phyloP scores from a whole-genome alignment of 805 yeast genomes.

The Lachancea quebecensis region DNA sequence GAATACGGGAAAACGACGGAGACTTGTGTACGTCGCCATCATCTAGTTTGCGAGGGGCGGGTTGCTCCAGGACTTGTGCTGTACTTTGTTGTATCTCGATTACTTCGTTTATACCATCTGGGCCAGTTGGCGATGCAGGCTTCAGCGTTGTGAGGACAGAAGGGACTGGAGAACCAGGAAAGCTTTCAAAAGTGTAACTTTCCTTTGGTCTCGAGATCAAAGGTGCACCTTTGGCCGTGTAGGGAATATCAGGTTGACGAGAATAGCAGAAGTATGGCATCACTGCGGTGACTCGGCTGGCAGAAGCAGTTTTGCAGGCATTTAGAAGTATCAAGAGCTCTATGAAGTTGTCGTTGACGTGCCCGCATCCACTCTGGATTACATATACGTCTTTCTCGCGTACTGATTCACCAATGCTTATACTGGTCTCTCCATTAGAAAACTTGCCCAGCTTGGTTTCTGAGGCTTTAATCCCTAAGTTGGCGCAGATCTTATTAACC shows the following conservation, averaged over 20 bases:
- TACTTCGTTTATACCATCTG: neutral
- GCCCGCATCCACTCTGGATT: constrained; percentile 78
- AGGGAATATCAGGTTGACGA: constrained; percentile 91
- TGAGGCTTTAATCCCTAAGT: constrained; percentile 68
- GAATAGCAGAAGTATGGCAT: constrained; percentile 92
- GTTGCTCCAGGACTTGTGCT: constrained; percentile 12
- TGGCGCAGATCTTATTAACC: constrained; percentile 66
- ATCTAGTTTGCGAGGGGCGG: constrained; percentile 5
- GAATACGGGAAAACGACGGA: constrained; percentile 28
- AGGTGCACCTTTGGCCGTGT: constrained; percentile 72
- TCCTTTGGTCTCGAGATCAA: constrained; percentile 35
- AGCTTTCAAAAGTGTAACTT: constrained; percentile 43
- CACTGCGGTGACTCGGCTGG: constrained; percentile 82
- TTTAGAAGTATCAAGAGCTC: constrained; percentile 77
- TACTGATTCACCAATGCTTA: constrained; percentile 79
- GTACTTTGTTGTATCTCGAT: neutral
- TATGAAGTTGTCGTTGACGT: constrained; percentile 79
- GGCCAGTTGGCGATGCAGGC: constrained; percentile 11
- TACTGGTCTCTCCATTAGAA: constrained; percentile 91
- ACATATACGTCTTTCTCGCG: constrained; percentile 95
- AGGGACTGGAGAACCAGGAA: constrained; percentile 43
- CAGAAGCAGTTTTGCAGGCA: constrained; percentile 91
- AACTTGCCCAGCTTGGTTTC: constrained; percentile 56
- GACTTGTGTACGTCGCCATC: constrained; percentile 14
- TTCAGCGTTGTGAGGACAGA: constrained; percentile 20